phyloP scores from a whole-genome alignment of 2,329 filamentous ascomycete genomes.

The Cercospora nicotianae region DNA sequence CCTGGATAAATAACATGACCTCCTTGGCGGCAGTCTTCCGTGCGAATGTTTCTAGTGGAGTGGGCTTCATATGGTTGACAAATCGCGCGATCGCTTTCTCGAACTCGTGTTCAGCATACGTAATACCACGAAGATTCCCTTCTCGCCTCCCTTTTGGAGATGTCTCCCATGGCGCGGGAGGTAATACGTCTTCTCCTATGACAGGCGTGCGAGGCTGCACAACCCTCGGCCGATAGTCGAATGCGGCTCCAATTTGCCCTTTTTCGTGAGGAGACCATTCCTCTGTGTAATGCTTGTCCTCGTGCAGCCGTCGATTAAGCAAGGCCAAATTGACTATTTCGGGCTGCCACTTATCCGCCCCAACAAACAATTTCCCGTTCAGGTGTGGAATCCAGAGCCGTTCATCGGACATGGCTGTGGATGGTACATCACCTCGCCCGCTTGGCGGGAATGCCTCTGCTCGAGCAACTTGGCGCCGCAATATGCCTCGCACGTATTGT shows the following conservation, averaged over 20 bases:
- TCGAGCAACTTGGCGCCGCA: not conserved
- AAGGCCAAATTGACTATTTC: not conserved
- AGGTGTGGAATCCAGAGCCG: not conserved
- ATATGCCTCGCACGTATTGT: not conserved
- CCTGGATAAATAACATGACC: slow-evolving; percentile 33
- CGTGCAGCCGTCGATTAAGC: not conserved
- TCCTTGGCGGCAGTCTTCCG: slow-evolving; percentile 40
- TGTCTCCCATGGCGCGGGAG: slow-evolving; percentile 16
- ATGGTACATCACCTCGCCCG: not conserved
- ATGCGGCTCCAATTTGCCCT: not conserved
- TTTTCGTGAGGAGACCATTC: not conserved
- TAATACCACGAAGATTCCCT: not conserved
- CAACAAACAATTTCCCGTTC: not conserved
- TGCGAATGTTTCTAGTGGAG: slow-evolving; percentile 44
- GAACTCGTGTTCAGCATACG: slow-evolving; percentile 20
- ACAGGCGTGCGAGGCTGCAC: slow-evolving; percentile 7
- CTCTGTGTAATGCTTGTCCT: not conserved
- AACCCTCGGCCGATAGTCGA: slow-evolving; percentile 12
- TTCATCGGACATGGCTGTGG: not conserved
- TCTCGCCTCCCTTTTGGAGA: not conserved
- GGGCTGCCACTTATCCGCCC: slow-evolving; percentile 5
- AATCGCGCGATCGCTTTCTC: slow-evolving; percentile 50
- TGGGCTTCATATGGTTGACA: slow-evolving; percentile 48
- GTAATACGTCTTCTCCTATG: not conserved
- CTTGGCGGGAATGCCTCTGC: not conserved